A percentile compares a stretch with the other conserved stretches of the same genome.
Conservation (phyloP, 352 stramenopile species). For the Pythium apleroticum region DNA sequence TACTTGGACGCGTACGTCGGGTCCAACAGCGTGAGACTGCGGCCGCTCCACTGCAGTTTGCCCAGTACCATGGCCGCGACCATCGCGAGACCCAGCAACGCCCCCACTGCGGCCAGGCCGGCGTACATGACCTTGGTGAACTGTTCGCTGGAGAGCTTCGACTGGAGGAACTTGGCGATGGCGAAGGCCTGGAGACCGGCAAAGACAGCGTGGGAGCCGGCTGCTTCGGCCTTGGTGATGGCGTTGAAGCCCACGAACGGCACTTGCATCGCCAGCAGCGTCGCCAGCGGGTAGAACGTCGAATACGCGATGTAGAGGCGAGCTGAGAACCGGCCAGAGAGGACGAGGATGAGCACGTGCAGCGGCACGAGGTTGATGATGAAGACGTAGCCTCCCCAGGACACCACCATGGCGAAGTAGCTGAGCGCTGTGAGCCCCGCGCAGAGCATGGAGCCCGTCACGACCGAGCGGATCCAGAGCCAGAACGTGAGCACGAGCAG, state of each 20-base stretch:
- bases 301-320: slow-evolving; percentile 96
- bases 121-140: slow-evolving; percentile 49
- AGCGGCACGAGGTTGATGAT: slow-evolving; percentile 99
- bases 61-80: slow-evolving; percentile 61
- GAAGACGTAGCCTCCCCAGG: slow-evolving; percentile 99
- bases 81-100: slow-evolving; percentile 36
- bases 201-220: slow-evolving; percentile 92
- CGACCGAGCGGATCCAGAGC: slow-evolving; percentile 90
- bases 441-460: slow-evolving; percentile 77
- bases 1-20: slow-evolving; percentile 94
- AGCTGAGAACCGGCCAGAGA: slow-evolving; percentile 89
- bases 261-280: slow-evolving; percentile 95
- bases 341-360: slow-evolving; percentile 91
- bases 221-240: slow-evolving; percentile 81
- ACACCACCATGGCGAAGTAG: slow-evolving; percentile 97
- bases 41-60: slow-evolving; percentile 89
- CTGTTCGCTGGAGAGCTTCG: slow-evolving; percentile 42
- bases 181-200: slow-evolving; percentile 82
- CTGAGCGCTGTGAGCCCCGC: slow-evolving; percentile 64
- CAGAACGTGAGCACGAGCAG: slow-evolving; percentile 97
- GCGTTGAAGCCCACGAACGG: slow-evolving; percentile 98
- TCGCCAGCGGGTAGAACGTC: slow-evolving; percentile 98
- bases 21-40: slow-evolving; percentile 90
- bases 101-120: slow-evolving; percentile 36
- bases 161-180: slow-evolving; percentile 53